Conservation (phyloP, 2,329 filamentous ascomycete species). For the Thielaviopsis musarum region DNA sequence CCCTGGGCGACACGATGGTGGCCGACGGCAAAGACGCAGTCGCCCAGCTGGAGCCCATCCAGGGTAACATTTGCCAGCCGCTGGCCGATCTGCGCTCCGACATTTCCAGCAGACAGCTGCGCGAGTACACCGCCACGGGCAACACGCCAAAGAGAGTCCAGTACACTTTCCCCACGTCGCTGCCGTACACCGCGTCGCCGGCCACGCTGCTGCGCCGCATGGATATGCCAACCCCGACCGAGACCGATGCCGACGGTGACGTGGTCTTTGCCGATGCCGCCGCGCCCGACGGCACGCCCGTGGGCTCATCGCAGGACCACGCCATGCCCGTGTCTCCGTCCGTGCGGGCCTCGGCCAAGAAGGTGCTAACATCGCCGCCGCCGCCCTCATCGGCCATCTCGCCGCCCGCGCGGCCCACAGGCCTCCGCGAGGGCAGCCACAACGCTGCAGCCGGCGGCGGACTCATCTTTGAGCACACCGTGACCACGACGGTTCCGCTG, state of each 20-base stretch:
- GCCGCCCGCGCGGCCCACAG: slow-evolving; percentile 18
- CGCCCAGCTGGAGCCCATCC: slow-evolving; percentile 44
- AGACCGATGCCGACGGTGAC: slow-evolving; percentile 22
- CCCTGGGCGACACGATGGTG: slow-evolving; percentile 52
- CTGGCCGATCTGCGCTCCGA: slow-evolving; percentile 53
- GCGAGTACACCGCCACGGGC: slow-evolving; percentile 74
- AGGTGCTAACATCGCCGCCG: slow-evolving; percentile 12
- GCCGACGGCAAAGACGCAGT: slow-evolving; percentile 40
- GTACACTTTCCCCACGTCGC: slow-evolving; percentile 63
- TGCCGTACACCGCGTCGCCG: slow-evolving; percentile 54
- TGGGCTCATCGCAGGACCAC: slow-evolving; percentile 18
- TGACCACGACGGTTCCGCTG: slow-evolving; percentile 8
- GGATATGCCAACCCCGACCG: slow-evolving; percentile 12
- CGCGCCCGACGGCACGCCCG: slow-evolving; percentile 13
- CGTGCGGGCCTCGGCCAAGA: slow-evolving; percentile 11
- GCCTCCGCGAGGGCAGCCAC: slow-evolving; percentile 39
- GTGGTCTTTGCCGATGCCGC: slow-evolving; percentile 26
- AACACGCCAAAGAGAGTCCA: slow-evolving; percentile 65
- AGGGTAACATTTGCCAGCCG: slow-evolving; percentile 45
- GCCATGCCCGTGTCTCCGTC: slow-evolving; percentile 12
- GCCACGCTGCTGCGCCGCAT: slow-evolving; percentile 27
- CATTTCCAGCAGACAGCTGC: slow-evolving; percentile 46
- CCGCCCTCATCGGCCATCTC: not conserved
- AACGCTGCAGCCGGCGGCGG: slow-evolving; percentile 17
- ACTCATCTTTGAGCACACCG: slow-evolving; percentile 2